Evolutionary conservation across 495 filamentous ascomycete species (phyloP).

Genomic region (Peziza echinospora): DNA sequence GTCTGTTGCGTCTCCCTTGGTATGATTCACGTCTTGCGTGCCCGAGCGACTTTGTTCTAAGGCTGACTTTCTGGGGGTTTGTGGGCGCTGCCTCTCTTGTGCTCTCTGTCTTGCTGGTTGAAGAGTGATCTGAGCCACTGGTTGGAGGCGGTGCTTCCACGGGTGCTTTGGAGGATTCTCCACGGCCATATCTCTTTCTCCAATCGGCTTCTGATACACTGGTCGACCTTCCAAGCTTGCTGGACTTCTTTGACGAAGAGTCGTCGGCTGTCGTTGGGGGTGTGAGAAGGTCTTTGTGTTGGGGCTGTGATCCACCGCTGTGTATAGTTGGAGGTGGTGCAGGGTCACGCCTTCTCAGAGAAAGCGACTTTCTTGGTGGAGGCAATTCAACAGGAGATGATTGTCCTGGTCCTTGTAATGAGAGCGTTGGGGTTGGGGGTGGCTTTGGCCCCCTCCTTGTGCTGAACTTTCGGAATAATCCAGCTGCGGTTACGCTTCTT

Average conservation of each 20-base stretch:
- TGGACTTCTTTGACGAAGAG: slow-evolving; percentile 33
- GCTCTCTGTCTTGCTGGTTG: slow-evolving; percentile 24
- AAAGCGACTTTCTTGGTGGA: slow-evolving; percentile 53
- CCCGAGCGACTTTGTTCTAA: slow-evolving; percentile 63
- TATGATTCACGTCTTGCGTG: slow-evolving; percentile 65
- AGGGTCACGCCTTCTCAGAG: slow-evolving; percentile 47
- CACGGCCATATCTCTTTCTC: slow-evolving; percentile 39
- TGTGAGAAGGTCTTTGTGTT: slow-evolving; percentile 49
- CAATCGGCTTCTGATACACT: slow-evolving; percentile 74
- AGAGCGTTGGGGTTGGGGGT: slow-evolving; percentile 13
- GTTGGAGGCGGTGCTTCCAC: slow-evolving; percentile 36
- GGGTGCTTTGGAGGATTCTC: slow-evolving; percentile 25
- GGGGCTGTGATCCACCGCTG: slow-evolving; percentile 27
- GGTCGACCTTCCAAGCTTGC: slow-evolving; percentile 53
- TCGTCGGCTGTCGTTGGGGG: slow-evolving; percentile 41
- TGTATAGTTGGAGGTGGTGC: slow-evolving; percentile 28
- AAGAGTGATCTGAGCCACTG: slow-evolving; percentile 60
- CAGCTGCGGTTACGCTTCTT: slow-evolving; percentile 71
- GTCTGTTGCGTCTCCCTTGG: slow-evolving; percentile 44
- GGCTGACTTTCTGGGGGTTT: slow-evolving; percentile 30
- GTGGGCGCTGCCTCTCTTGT: slow-evolving; percentile 24
- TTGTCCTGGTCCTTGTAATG: slow-evolving; percentile 29
- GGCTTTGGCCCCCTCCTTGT: slow-evolving; percentile 45
- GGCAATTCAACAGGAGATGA: slow-evolving; percentile 39
- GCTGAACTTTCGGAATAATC: slow-evolving; percentile 77